Conservation (phyloP, 225 moss, liverwort and hornwort genomes). For the Neckera pumila region DNA sequence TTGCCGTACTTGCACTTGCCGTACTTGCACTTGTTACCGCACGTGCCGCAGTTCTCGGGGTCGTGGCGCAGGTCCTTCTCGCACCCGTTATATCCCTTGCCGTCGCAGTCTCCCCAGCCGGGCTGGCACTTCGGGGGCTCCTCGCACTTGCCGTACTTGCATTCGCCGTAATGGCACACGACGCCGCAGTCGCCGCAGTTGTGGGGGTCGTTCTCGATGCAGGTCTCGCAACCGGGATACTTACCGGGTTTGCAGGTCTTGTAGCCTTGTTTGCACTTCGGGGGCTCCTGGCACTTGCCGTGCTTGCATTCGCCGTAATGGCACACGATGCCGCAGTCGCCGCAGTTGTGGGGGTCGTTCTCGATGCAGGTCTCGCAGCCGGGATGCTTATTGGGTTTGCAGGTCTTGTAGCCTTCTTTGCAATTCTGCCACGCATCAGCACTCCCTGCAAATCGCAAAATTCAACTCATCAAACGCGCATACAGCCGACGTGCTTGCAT, state of each 20-base stretch:
- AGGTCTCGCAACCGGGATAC: conserved; percentile 5
- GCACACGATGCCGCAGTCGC: neutral
- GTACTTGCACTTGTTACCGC: neutral
- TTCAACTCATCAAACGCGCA: neutral
- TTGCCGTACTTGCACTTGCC: neutral
- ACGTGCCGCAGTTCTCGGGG: neutral
- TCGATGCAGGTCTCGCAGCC: conserved; percentile 13
- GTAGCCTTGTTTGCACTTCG: neutral
- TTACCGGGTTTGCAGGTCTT: neutral
- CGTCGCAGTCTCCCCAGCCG: neutral
- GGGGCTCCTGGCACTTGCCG: too few species aligned
- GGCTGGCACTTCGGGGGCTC: neutral
- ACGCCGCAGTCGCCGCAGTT: neutral
- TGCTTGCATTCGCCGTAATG: neutral
- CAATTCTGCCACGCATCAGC: neutral
- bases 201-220: neutral
- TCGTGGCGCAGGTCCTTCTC: too few species aligned
- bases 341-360: neutral
- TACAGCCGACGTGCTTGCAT: neutral
- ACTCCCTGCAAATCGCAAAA: neutral
- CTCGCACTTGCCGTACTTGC: neutral
- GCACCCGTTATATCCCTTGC: neutral
- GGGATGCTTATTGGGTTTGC: neutral
- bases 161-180: neutral
- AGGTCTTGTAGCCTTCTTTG: neutral